These are phyloP conservation scores for Ustilago curta DNA, from an alignment of 1,284 basidiomycete genomes.

Conservation along the genomic window DNA sequence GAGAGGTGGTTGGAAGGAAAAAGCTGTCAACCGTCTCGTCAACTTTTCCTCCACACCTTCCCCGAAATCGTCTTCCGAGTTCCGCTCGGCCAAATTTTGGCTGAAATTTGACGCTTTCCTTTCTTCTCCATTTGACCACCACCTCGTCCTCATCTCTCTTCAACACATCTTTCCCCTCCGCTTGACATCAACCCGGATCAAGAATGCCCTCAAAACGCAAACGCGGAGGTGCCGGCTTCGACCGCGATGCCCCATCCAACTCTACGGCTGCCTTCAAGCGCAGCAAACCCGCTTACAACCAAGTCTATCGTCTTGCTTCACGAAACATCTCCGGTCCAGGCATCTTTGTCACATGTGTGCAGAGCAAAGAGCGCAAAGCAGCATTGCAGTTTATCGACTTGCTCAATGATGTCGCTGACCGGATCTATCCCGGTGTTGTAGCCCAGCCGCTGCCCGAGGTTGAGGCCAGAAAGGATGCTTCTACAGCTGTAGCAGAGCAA, in stretches of 20 bases:
- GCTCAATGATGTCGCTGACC: slow-evolving; percentile 58
- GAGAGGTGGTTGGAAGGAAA: not conserved
- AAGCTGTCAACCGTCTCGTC: slow-evolving; percentile 1
- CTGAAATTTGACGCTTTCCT: not conserved
- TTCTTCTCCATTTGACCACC: slow-evolving; percentile 1
- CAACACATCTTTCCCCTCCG: not conserved
- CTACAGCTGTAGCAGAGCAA: slow-evolving; percentile 6
- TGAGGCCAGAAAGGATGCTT: not conserved
- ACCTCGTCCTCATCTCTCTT: slow-evolving; percentile 7
- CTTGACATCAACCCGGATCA: too few relatives aligned
- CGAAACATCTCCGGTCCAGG: slow-evolving; percentile 52
- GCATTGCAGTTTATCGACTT: slow-evolving; percentile 61
- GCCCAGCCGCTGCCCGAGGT: slow-evolving; percentile 14
- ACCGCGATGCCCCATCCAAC: slow-evolving; percentile 26
- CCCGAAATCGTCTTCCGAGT: slow-evolving; percentile 6
- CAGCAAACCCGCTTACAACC: slow-evolving; percentile 30
- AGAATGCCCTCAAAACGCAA: slow-evolving; percentile 49
- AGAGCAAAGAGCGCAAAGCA: slow-evolving; percentile 63
- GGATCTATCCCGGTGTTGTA: slow-evolving; percentile 52
- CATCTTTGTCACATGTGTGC: slow-evolving; percentile 60
- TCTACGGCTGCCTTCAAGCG: slow-evolving; percentile 15
- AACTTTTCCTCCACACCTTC: not conserved
- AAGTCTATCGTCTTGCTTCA: slow-evolving; percentile 36
- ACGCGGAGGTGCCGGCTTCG: slow-evolving; percentile 40
- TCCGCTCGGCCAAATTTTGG: slow-evolving; percentile 6